Evolutionary conservation across 2,329 filamentous ascomycete genomes (phyloP).

Genomic region (Achaetomium macrosporum): DNA sequence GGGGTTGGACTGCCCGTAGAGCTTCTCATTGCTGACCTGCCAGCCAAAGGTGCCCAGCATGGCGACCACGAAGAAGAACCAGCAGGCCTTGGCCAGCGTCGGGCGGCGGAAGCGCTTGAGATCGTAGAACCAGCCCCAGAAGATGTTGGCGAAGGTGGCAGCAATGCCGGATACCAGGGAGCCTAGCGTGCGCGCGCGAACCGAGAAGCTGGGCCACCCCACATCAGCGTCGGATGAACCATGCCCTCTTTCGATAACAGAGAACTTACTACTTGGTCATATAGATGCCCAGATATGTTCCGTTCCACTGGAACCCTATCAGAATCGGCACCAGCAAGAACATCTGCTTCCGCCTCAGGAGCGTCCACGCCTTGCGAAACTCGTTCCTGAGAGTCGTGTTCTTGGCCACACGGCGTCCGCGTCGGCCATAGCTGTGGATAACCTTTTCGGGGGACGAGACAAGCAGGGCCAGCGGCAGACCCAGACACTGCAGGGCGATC

Average conservation of each 20-base stretch:
- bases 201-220: constrained; percentile 34
- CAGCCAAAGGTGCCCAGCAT: constrained; percentile 42
- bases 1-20: constrained; percentile 36
- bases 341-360: constrained; percentile 40
- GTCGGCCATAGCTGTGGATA: constrained; percentile 34
- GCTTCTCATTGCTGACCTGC: constrained; percentile 43
- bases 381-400: constrained; percentile 35
- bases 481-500: constrained; percentile 41
- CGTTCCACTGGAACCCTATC: constrained; percentile 46
- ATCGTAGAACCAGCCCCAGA: constrained; percentile 47
- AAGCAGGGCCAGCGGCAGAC: constrained; percentile 39
- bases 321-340: constrained; percentile 44
- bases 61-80: constrained; percentile 34
- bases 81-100: constrained; percentile 38
- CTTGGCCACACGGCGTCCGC: constrained; percentile 29
- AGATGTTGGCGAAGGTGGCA: constrained; percentile 40
- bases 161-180: constrained; percentile 41
- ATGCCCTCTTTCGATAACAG: background rate
- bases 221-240: background rate
- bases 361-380: constrained; percentile 32
- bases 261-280: constrained; percentile 38
- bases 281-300: constrained; percentile 47
- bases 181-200: constrained; percentile 41
- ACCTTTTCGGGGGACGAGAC: constrained; percentile 42
- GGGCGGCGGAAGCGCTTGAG: constrained; percentile 36